Percentiles rank a stretch among this genome's conserved stretches.
Conservation (phyloP, 345 rosid species). For the Cardamine resedifolia region DNA sequence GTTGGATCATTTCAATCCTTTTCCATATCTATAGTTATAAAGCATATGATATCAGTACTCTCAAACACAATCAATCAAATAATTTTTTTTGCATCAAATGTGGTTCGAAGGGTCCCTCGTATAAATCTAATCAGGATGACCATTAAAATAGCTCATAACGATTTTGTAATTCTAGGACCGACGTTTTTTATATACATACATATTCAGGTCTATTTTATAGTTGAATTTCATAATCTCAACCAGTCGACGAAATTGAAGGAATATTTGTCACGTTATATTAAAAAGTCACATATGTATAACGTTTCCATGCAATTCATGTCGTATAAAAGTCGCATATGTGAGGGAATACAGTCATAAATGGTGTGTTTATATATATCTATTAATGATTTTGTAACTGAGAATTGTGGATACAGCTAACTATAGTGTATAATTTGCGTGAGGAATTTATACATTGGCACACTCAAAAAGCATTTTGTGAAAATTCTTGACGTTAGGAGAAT, state of each 20-base stretch:
- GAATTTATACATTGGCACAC: constrained; percentile 6
- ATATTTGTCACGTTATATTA: not conserved
- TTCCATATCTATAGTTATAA: not conserved
- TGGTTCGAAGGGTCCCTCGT: not conserved
- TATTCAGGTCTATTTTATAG: not conserved
- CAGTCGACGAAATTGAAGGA: not conserved
- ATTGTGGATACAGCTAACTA: constrained; percentile 18
- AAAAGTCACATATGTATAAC: not conserved
- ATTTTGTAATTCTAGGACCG: not conserved
- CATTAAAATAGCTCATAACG: not conserved
- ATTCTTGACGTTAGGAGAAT: not conserved
- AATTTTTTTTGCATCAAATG: not conserved
- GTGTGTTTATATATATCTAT: not conserved
- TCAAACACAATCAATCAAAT: not conserved
- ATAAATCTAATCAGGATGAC: not conserved
- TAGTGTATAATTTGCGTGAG: constrained; percentile 11
- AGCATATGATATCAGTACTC: not conserved
- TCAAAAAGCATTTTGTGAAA: constrained; percentile 19
- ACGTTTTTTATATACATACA: not conserved
- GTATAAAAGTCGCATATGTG: constrained; percentile 1
- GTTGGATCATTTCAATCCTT: constrained; percentile 19
- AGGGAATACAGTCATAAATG: not conserved
- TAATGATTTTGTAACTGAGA: not conserved
- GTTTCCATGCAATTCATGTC: not conserved
- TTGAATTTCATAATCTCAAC: not conserved